Base-by-base conservation (phyloP, 129 eudicot genomes). In the Solidago caesia region DNA sequence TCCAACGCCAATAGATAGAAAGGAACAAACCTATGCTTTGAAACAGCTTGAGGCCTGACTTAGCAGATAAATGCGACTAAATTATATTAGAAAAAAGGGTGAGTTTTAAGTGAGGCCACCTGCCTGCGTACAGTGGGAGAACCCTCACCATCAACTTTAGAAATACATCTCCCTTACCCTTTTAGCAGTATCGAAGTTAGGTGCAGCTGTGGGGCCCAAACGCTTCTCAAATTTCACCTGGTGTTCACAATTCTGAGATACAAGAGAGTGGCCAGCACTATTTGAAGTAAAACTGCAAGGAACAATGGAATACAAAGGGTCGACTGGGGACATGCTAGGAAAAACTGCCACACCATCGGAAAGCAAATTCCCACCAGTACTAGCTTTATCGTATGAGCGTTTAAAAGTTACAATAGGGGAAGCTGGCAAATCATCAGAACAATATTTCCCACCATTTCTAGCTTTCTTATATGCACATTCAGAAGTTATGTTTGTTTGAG, bases 11-110 rank as follows among this genome's bases (percentile, higher is more conserved):
- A 29, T 41, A 63, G 55, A 39, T 44, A 43, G 1, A 43, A 61
- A 67, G 59, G 75, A 75, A 78, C 62, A 25, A 76, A 90, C 99
- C 88, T 78, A 74, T 94, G 97, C 80, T 94, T 94, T 73, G 97
- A 89, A 70, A 94, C 99, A 15, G 99, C 99, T 48, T 85, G 82
- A 14, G 97, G 91, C 82, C 99, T 94, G 83, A 27, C 74, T 64
- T 68, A 71, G 55, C 57, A 83, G 48, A 65, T 33, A 8, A 29
- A 21, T 51, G 47, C 25, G 29, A 79, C 60, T 25, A 44, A 13
- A 12, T 53, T 64, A 64, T 72, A 47, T 26, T 14, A 51, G 49
- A 15, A 72, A 12, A 71, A 42, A 44, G 41, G 2, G 74, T 78
- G 85, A 79, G 68, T 70, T 76, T 85, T 81, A 67, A 87, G 96